Percentiles rank a stretch among this genome's conserved stretches.
These are phyloP conservation scores for Tuber microsphaerosporum DNA, from an alignment of 495 filamentous ascomycete species.

Conservation along the genomic window DNA sequence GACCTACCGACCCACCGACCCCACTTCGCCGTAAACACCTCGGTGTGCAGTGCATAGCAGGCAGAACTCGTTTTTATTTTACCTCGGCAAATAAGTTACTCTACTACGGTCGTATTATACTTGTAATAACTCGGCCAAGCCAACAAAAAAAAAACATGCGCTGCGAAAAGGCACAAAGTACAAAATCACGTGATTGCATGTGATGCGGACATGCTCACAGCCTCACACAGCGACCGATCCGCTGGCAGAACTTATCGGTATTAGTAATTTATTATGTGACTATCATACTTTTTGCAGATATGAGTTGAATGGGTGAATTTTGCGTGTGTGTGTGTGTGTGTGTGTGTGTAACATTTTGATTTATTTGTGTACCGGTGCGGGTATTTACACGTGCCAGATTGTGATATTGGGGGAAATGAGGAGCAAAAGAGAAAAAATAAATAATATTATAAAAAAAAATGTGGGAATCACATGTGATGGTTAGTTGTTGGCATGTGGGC, in stretches of 20 bases:
- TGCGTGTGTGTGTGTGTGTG: no score
- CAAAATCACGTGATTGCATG: conserved; percentile 1
- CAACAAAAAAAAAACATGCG: no score
- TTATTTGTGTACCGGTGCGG: background rate
- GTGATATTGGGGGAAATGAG: background rate
- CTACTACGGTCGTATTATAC: no score
- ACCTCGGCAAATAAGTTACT: no score
- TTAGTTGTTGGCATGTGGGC: no score
- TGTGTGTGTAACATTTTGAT: background rate
- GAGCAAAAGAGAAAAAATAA: no score
- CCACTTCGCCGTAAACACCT: background rate
- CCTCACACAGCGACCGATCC: background rate
- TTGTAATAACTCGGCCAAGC: no score
- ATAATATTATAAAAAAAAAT: no score
- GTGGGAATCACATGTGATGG: no score
- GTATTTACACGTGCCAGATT: background rate
- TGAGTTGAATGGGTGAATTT: background rate
- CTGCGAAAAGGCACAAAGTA: background rate
- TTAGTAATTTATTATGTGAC: background rate
- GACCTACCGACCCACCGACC: background rate
- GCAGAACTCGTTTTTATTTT: no score
- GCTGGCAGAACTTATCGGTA: background rate
- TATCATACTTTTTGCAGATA: background rate
- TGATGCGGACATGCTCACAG: background rate
- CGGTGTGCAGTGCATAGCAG: no score